Base-by-base conservation (phyloP, 768 basidiomycete species). In the Leccinum truebloodii region DNA sequence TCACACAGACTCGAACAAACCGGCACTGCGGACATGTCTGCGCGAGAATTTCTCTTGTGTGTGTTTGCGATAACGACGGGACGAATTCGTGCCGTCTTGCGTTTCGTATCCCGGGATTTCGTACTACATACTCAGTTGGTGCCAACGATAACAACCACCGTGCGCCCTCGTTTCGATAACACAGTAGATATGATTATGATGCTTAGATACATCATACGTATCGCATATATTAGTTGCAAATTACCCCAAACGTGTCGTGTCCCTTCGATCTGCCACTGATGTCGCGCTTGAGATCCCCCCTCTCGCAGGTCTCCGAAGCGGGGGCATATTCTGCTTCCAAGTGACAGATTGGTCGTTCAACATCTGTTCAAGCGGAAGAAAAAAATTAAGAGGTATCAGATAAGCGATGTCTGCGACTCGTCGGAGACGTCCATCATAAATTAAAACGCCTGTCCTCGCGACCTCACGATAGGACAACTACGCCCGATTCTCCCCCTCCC, bases 101-200 rank as follows among this genome's bases (percentile, higher is more conserved):
- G 52, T 54, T 54, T 54, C 52, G 52, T 20, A 20, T 20, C 1
- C 26, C 50, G 26, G 50, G 28, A 30, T 54, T 35, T 4, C 44
- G 44, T 46, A 44, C 41, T 44, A 44, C 26, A 26, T 26, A 26
- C 7, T 4, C 18, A n/a, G 20, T n/a, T 20, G 44, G n/a, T 20
- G 12, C 41, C 41, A 44, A 44, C 41, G n/a, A 44, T 44, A 46
- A 46, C 20, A 46, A 20, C n/a, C 44, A 24, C 62, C 58, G 55
- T 56, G 55, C 37, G 34, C 50, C 64, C 54, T 60, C 18, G 65
- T 70, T 64, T 64, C 63, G 51, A 4, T 28, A 32, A 28, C 41
- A 4, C 44, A 20, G 9, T 46, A 10, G 44, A 46, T 46, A 20
- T 46, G 44, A 46, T 20, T 46, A 20, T 41, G 18, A 41, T 41